Base-by-base conservation (phyloP, 176 grass and related monocot species). In the Avena sativa region DNA sequence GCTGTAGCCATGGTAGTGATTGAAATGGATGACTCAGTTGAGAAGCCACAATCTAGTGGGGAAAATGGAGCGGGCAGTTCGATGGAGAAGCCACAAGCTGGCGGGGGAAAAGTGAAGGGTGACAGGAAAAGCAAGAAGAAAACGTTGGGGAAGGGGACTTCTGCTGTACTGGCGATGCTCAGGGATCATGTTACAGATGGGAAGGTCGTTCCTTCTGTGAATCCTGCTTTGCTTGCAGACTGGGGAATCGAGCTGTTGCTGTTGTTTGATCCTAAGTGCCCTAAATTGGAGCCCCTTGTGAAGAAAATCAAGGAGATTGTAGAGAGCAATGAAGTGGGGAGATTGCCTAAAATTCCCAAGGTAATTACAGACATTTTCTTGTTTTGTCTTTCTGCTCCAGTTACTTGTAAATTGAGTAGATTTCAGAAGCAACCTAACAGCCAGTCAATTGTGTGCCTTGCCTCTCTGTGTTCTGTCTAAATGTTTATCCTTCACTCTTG, bases 281-380 rank as follows among this genome's bases (percentile, higher is more conserved):
- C 76, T n/a, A 51, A 56, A 62, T 83, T 94, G 48, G 94, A 90
- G 71, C 61, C 53, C 36, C 90, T 96, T 73, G 83, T 94, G 53
- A 71, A 84, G 40, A 99, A 94, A 80, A 63, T 99, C 53, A 96
- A 96, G 84, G 94, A 99, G 80, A 90, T 99, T 87, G 94, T 99
- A 23, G 97, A 99, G 90, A 99, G 90, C 79, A 99, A 99, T 89
- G 97, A 99, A 92, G 92, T 94, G 16, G 94, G 97, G 62, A 94
- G 94, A 87, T 93, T 99, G 86, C 97, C 97, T 43, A 99, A 99
- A 90, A 99, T 99, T 88, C 92, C 97, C 7, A 99, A 99, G 94
- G 97, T 99, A 76, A 92, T 86, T 69, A 81, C 43, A 12, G 7
- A 51, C 51, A 15, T 58, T 62, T 14, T 61, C 3, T 81, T 51